Conservation (phyloP, 75 land plant species). For the Larix kaempferi region DNA sequence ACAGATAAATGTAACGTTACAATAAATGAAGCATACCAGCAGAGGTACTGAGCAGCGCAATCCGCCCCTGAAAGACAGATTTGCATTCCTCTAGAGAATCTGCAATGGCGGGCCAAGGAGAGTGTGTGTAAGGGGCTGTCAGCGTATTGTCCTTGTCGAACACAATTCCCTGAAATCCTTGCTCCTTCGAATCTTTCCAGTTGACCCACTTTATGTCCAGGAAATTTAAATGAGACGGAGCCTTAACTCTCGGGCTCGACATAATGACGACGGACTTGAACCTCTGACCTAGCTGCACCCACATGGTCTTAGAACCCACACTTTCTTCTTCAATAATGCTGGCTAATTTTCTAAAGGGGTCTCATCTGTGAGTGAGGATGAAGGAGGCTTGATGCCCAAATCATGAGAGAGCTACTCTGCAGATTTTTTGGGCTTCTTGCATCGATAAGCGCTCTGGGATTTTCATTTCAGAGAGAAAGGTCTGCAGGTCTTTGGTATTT, state of each 20-base stretch:
- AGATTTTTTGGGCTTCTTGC: too few relatives aligned
- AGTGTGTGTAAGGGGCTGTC: too few relatives aligned
- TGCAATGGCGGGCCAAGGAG: too few relatives aligned
- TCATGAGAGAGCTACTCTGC: too few relatives aligned
- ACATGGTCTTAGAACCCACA: conserved; percentile 2
- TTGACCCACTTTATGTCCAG: conserved; percentile 75
- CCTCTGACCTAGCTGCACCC: conserved; percentile 56
- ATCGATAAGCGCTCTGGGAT: too few relatives aligned
- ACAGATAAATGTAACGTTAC: too few relatives aligned
- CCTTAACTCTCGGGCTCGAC: conserved; percentile 33
- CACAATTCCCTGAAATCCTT: conserved; percentile 84
- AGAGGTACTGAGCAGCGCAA: conserved; percentile 93
- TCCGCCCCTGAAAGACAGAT: conserved; percentile 49
- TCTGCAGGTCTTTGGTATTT: too few relatives aligned
- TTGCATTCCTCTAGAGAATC: conserved; percentile 60
- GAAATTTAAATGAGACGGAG: conserved; percentile 62
- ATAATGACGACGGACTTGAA: conserved; percentile 63
- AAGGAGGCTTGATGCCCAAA: too few relatives aligned
- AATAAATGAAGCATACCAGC: conserved; percentile 46
- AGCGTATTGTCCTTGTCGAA: too few relatives aligned
- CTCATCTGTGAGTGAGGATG: not conserved
- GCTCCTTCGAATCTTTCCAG: conserved; percentile 61
- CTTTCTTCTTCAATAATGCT: not conserved
- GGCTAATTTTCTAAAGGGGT: not conserved
- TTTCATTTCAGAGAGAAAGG: too few relatives aligned